phyloP scores from a whole-genome alignment of 1,284 basidiomycete genomes.

The Acaromyces ingoldii region DNA sequence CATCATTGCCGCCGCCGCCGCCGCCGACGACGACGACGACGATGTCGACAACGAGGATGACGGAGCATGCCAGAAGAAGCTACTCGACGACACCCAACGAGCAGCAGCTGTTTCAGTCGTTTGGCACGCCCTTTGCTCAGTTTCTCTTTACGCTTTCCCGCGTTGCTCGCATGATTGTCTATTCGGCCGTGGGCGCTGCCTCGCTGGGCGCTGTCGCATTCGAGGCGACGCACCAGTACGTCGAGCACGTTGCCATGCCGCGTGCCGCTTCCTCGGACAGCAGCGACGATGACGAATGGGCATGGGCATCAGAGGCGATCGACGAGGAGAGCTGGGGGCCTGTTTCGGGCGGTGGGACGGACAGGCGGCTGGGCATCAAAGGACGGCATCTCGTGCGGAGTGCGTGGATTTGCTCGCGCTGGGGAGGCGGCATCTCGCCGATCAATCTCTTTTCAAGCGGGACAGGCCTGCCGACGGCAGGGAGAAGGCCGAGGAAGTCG shows the following conservation, averaged over 20 bases:
- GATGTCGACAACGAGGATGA: no score
- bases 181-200: conserved; percentile 26
- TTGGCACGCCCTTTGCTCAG: conserved; percentile 37
- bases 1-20: no score
- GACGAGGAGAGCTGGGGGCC: conserved; percentile 28
- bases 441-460: conserved; percentile 22
- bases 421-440: conserved; percentile 45
- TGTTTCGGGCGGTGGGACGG: conserved; percentile 21
- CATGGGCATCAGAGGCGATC: conserved; percentile 20
- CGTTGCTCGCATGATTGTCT: conserved; percentile 43
- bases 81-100: conserved; percentile 31
- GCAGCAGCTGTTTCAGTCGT: conserved; percentile 28
- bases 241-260: conserved; percentile 40
- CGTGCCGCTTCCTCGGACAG: conserved; percentile 7
- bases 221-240: conserved; percentile 46
- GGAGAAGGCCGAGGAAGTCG: not conserved
- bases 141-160: conserved; percentile 39
- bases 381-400: conserved; percentile 41
- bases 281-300: conserved; percentile 15
- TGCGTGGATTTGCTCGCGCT: conserved; percentile 45
- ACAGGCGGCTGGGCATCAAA: conserved; percentile 36
- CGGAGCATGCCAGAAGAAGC: not conserved
- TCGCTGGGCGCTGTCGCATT: conserved; percentile 23
- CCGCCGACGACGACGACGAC: no score
- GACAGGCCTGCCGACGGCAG: conserved; percentile 11